Base-by-base conservation (phyloP, 768 basidiomycete genomes). In the Auricularia sp. region DNA sequence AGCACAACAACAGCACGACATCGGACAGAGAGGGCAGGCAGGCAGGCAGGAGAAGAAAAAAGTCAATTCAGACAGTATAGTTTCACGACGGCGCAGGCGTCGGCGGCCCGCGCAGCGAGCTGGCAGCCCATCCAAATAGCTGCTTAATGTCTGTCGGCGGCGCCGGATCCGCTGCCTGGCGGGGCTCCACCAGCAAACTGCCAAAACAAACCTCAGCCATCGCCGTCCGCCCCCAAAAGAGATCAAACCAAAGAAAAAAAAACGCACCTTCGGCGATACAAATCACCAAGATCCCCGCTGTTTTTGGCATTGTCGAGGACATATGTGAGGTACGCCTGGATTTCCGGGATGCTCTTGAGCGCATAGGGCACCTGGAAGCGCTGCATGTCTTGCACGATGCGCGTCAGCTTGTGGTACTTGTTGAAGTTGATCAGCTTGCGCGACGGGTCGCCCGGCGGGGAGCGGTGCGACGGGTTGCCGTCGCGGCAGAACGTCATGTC, bases 401-500 rank as follows among this genome's bases (percentile, higher is more conserved):
- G 81, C 39, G 88, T 88, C 65, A 95, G 81, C 72, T 92, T 96
- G 71, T 90, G 89, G 70, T 97, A 98, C 74, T 97, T 96, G 75
- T 95, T 96, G 71, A 97, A 94, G 75, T 99, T 99, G 72, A 98
- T 81, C 44, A 99, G 77, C 69, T 86, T 90, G 75, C 91, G 87
- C 65, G 82, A 82, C 1, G 88, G 80, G 63, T 86, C 86, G 64
- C 84, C 74, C 0, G 93, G 90, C 4, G 94, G 91, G 16, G 86
- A 83, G 68, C 96, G 83, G 69, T 88, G 80, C 14, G 90, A 88
- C 16, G 91, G 88, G 73, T 98, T 98, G 21, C 96, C 96, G 71
- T 98, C 96, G 47, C 90, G 85, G 72, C 93, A 96, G 75, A 98
- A 98, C 5, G 93, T 98, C 65, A 97, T 82, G 74, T 95, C 93